A percentile compares a stretch with the other conserved stretches of the same genome.
phyloP scores from a whole-genome alignment of 2,329 filamentous ascomycete genomes.

The Stagonosporopsis vannaccii region DNA sequence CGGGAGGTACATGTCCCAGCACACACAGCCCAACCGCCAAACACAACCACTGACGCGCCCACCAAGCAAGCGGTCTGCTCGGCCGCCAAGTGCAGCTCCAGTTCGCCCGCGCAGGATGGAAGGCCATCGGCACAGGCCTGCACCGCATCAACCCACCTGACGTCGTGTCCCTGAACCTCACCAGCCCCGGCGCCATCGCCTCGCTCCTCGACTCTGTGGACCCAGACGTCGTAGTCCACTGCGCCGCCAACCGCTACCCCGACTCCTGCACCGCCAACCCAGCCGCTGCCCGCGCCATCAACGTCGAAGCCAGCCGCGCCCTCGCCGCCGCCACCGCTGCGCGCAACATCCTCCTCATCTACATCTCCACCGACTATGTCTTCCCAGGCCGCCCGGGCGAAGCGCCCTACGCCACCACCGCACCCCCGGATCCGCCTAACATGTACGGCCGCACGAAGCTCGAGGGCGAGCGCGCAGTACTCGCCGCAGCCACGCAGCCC shows the following conservation, averaged over 20 bases:
- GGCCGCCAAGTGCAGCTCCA: slow-evolving; percentile 78
- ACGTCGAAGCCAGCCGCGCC: slow-evolving; percentile 72
- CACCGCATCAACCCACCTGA: slow-evolving; percentile 75
- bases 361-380: slow-evolving; percentile 85
- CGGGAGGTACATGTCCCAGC: slow-evolving; percentile 64
- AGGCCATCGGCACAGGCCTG: slow-evolving; percentile 59
- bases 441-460: slow-evolving; percentile 78
- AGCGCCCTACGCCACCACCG: slow-evolving; percentile 77
- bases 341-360: slow-evolving; percentile 71
- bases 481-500: slow-evolving; percentile 61
- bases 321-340: slow-evolving; percentile 72
- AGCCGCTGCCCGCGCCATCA: slow-evolving; percentile 74
- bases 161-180: slow-evolving; percentile 63
- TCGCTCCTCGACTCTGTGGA: slow-evolving; percentile 60
- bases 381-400: slow-evolving; percentile 78
- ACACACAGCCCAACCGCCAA: background rate
- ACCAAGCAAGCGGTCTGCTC: slow-evolving; percentile 73
- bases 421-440: slow-evolving; percentile 74
- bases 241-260: slow-evolving; percentile 89
- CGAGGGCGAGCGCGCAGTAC: slow-evolving; percentile 73
- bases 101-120: slow-evolving; percentile 72
- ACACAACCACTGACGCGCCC: slow-evolving; percentile 19
- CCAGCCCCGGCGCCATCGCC: slow-evolving; percentile 55
- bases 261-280: slow-evolving; percentile 86
- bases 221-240: slow-evolving; percentile 82